Evolutionary conservation across 2,329 filamentous ascomycete genomes (phyloP), one percentile per base, ranked within the genome.

Genomic region (Tolypocladium album): DNA sequence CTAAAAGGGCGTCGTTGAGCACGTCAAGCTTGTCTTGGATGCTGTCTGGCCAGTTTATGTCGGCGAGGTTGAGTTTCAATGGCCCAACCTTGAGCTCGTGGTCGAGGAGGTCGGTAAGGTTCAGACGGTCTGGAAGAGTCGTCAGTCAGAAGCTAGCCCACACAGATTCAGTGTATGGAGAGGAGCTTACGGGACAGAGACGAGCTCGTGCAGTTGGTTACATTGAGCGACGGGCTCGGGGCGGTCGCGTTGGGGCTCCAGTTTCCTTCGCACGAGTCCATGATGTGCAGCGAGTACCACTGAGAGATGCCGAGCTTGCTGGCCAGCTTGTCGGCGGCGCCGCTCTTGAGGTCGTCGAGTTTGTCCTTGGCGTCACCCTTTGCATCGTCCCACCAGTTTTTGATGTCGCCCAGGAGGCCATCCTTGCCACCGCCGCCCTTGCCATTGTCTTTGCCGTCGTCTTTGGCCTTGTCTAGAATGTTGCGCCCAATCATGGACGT

Each of bases 221-320:
- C 69, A 61, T 79, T 79, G 61, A 75, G 72, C 61, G 71, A 72
- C 17, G 73, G 68, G 34, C 66, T 66, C 3, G 68, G 64, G 11
- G 60, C 69, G 4, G 77, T 78, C 1, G 73, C 71, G 58, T 79
- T 78, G 38, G 77, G 77, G 47, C 72, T 70, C 63, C 74, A 82
- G 64, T 73, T 64, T 55, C 79, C 79, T 65, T 79, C 70, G 67
- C 79, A 82, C 4, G 72, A 68, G 45, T 74, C 72, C 76, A 79
- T 77, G 64, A 82, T 64, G 63, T 82, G 79, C 38, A 82, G 62
- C 20, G 78, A 80, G 64, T 81, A 82, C 79, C 79, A 82, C 61
- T 81, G 71, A 1, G 75, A 73, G 59, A 82, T 75, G 31, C 79
- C 78, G 36, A 81, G 69, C n/a, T 73, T 70, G 15, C 74, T 70